Conservation (phyloP, 2,329 filamentous ascomycete species). For the Acarospora socialis region DNA sequence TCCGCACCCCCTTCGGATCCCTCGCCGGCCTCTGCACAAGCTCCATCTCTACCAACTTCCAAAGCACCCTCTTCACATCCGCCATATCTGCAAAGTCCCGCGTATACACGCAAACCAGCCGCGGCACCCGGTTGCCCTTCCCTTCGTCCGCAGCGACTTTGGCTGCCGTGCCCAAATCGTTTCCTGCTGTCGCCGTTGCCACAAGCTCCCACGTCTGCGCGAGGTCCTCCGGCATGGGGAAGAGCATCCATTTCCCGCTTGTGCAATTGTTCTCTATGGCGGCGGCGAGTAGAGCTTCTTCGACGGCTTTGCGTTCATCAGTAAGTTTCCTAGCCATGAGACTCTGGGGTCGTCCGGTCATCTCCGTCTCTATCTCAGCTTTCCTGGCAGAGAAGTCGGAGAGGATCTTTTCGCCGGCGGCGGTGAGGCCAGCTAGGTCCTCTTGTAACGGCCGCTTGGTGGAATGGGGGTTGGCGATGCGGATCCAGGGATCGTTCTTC, state of each 20-base stretch:
- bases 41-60: constrained; percentile 46
- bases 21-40: constrained; percentile 36
- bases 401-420: constrained; percentile 42
- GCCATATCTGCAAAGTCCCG: constrained; percentile 53
- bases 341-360: constrained; percentile 31
- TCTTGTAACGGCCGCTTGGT: constrained; percentile 27
- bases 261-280: constrained; percentile 11
- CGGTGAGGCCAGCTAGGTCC: constrained; percentile 35
- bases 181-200: constrained; percentile 50
- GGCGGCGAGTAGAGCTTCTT: constrained; percentile 1
- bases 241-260: constrained; percentile 56
- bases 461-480: constrained; percentile 48
- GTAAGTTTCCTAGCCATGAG: constrained; percentile 22
- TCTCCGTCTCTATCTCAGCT: constrained; percentile 37
- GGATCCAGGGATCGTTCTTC: constrained; percentile 51
- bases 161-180: constrained; percentile 55
- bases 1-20: constrained; percentile 24
- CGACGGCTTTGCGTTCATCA: constrained; percentile 22
- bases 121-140: constrained; percentile 28
- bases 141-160: constrained; percentile 52
- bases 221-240: constrained; percentile 40
- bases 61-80: constrained; percentile 56
- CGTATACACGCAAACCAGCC: constrained; percentile 67
- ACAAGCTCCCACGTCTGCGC: constrained; percentile 52
- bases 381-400: constrained; percentile 33